A percentile compares a stretch with the other conserved stretches of the same genome.
These are phyloP conservation scores for Podaxis rugospora DNA, from an alignment of 768 basidiomycete genomes.

Conservation along the genomic window DNA sequence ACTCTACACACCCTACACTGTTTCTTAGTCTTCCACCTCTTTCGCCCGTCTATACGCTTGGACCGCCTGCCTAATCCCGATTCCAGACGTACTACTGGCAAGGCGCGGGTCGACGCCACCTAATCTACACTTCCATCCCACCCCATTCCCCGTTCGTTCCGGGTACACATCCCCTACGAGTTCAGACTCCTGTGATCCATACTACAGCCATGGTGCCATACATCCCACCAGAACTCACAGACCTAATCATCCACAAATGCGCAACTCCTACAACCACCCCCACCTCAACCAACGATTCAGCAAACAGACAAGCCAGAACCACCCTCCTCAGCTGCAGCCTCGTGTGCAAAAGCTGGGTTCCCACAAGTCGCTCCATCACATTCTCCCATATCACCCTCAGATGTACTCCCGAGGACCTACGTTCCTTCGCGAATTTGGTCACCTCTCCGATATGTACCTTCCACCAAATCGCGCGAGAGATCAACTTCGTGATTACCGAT, in stretches of 20 bases:
- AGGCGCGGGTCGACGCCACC: background rate
- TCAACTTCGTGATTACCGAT: background rate
- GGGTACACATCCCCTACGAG: too few species aligned
- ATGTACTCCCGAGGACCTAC: background rate
- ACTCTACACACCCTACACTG: background rate
- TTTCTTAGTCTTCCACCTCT: background rate
- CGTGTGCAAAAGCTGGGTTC: constrained; percentile 22
- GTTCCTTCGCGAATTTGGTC: background rate
- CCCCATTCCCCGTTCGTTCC: too few species aligned
- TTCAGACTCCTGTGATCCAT: background rate
- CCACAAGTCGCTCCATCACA: constrained; percentile 1
- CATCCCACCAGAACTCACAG: constrained; percentile 5
- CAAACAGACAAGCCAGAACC: background rate
- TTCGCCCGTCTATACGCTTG: too few species aligned
- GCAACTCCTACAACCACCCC: background rate
- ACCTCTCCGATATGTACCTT: background rate
- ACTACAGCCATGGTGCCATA: background rate
- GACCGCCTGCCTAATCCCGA: background rate
- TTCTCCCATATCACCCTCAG: background rate
- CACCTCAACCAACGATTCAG: background rate
- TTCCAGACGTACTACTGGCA: background rate
- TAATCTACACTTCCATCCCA: too few species aligned
- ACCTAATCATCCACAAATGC: background rate
- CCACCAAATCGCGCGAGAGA: background rate
- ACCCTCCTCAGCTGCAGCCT: constrained; percentile 17